phyloP scores from a whole-genome alignment of 2,329 filamentous ascomycete species.

The Curvularia verruculosa region DNA sequence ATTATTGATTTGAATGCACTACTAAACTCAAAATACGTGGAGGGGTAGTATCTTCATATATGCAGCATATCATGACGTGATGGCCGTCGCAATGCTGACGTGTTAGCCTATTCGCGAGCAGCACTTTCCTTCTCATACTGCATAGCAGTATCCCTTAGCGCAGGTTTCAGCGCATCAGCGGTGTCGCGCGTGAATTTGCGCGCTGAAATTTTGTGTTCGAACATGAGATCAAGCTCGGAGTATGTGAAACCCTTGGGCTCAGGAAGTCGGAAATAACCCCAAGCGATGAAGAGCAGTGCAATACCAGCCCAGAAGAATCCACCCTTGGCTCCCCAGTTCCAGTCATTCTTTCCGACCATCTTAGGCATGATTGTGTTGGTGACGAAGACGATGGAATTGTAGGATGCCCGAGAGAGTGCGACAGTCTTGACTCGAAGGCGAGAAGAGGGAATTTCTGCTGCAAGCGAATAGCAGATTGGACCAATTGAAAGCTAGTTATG shows the following conservation, averaged over 20 bases:
- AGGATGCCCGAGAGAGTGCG: slow-evolving; percentile 68
- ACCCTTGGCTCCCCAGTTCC: slow-evolving; percentile 34
- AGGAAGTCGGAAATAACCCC: slow-evolving; percentile 33
- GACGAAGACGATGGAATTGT: slow-evolving; percentile 32
- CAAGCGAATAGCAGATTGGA: slow-evolving; percentile 85
- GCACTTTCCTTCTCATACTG: slow-evolving; percentile 27
- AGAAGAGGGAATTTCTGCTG: slow-evolving; percentile 79
- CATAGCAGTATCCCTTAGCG: slow-evolving; percentile 21
- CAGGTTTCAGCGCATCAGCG: slow-evolving; percentile 28
- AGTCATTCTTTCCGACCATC: slow-evolving; percentile 33
- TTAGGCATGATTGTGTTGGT: slow-evolving; percentile 35
- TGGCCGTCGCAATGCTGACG: no score
- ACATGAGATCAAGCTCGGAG: slow-evolving; percentile 31
- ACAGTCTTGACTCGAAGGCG: slow-evolving; percentile 88
- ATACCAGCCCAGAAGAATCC: slow-evolving; percentile 35
- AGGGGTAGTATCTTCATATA: no score
- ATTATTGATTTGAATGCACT: no score
- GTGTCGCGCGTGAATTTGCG: slow-evolving; percentile 32
- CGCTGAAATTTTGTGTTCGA: slow-evolving; percentile 31
- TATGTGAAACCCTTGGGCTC: slow-evolving; percentile 31
- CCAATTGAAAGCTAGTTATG: slow-evolving; percentile 73
- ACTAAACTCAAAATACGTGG: no score
- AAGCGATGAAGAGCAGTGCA: slow-evolving; percentile 26
- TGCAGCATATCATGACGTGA: no score
- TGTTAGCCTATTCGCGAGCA: no score